Evolutionary conservation across 129 eudicot genomes (phyloP).

Genomic region (Smallanthus sonchifolius): DNA sequence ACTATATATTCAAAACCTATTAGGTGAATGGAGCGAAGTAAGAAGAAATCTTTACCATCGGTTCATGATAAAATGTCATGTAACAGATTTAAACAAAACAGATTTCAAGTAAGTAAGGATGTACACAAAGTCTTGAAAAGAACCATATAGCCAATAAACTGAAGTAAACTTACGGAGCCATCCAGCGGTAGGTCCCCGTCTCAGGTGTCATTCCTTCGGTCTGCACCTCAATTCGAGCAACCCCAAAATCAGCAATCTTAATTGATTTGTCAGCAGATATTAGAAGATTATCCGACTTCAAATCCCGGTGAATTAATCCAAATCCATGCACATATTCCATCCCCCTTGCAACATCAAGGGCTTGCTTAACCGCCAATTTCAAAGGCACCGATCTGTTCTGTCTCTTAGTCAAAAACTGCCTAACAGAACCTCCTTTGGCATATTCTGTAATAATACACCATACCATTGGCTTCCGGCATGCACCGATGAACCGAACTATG

Average conservation of each 20-base stretch:
- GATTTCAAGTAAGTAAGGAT: background rate
- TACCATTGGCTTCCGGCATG: conserved; percentile 82
- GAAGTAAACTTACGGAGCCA: conserved; percentile 87
- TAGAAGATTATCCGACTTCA: too few species aligned
- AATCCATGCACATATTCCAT: too few species aligned
- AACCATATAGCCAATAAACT: background rate
- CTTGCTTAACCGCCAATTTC: conserved; percentile 43
- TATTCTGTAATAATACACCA: conserved; percentile 91
- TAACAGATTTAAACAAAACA: conserved; percentile 2
- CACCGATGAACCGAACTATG: conserved; percentile 81
- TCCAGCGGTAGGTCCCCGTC: conserved; percentile 98
- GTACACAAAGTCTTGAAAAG: background rate
- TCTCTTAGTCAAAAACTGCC: conserved; percentile 63
- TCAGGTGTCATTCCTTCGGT: conserved; percentile 98
- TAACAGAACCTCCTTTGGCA: conserved; percentile 91
- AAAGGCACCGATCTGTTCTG: conserved; percentile 33
- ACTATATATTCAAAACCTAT: too few species aligned
- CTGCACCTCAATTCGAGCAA: too few species aligned
- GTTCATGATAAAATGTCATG: background rate
- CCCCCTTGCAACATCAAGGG: conserved; percentile 91
- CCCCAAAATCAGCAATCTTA: too few species aligned
- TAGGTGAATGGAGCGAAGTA: background rate
- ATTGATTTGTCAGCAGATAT: too few species aligned
- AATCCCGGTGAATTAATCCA: too few species aligned
- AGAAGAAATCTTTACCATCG: background rate